Base-by-base conservation (phyloP, 495 filamentous ascomycete species). In the Tuber microsphaerosporum region DNA sequence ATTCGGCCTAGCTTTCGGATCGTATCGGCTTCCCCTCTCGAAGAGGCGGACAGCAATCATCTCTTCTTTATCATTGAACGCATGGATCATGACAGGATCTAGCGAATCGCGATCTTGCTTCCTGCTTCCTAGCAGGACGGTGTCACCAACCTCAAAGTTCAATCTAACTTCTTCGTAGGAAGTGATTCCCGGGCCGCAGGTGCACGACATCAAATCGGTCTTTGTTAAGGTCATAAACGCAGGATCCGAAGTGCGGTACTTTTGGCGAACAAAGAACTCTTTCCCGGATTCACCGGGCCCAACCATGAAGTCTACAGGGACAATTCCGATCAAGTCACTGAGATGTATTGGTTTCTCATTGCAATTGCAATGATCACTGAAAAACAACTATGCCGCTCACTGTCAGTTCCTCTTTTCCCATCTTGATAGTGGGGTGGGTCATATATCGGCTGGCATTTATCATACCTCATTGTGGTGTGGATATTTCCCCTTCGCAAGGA, bases 301-400 rank as follows among this genome's bases (percentile, higher is more conserved):
- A 7, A 86, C 85, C 70, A 87, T 87, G 84, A 89, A 92, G 41
- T 86, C 85, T 1, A 92, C 86, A 26, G 82, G 72, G 51, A 89
- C 85, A n/a, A 86, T 86, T 12, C 83, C 84, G 19, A 89, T 72
- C 12, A 93, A 84, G 46, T 91, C 87, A 2, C 84, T 78, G 22
- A 84, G 84, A 9, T 86, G 76, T n/a, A 91, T 85, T 44, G 61
- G 69, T 84, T 42, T 44, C 34, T 84, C 85, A 20, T 83, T 83
- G 75, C 92, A 94, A 20, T 89, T 90, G 82, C 92, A 94, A 75
- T 94, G 89, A 78, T 93, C 89, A 0, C 90, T 92, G 14, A 94
- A 84, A 80, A 94, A 94, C 0, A 94, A 83, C 81, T 80, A 74
- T 51, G 20, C 19, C 51, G 17, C 17, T 43, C 51, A 34, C 48